Percentiles rank a stretch among this genome's conserved stretches.
phyloP scores from a whole-genome alignment of 202 grass and related monocot species.

The Brachypodium distachyon region DNA sequence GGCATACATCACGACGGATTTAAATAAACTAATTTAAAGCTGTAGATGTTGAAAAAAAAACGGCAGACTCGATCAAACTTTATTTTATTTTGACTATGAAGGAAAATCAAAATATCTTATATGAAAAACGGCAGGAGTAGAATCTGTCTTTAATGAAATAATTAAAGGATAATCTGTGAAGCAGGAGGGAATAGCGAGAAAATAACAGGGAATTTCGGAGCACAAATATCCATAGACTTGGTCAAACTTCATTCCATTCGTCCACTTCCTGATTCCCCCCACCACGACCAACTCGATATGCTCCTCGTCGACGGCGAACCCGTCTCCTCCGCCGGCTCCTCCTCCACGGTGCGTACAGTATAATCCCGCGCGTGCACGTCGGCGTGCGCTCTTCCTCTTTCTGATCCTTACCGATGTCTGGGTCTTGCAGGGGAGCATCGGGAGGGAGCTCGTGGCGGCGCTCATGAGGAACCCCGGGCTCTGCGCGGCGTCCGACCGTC shows the following conservation, averaged over 20 bases:
- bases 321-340: slow-evolving; percentile 4
- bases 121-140: too few species aligned
- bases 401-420: not conserved
- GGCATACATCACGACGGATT: too few species aligned
- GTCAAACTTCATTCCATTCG: not conserved
- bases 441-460: slow-evolving; percentile 46
- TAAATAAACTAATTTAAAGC: too few species aligned
- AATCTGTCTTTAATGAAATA: too few species aligned
- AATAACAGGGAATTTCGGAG: too few species aligned
- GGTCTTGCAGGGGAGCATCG: slow-evolving; percentile 14
- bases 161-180: too few species aligned
- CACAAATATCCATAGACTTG: too few species aligned
- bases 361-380: not conserved
- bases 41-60: too few species aligned
- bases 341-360: not conserved
- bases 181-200: too few species aligned
- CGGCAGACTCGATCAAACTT: too few species aligned
- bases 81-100: too few species aligned
- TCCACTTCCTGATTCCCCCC: not conserved
- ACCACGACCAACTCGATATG: slow-evolving; percentile 19
- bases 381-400: not conserved
- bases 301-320: slow-evolving; percentile 49
- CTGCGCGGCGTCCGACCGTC: slow-evolving; percentile 34
- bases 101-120: too few species aligned
- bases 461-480: slow-evolving; percentile 42